Evolutionary conservation across 345 rosid genomes (phyloP).

Genomic region (Hibiscus tridactylites): DNA sequence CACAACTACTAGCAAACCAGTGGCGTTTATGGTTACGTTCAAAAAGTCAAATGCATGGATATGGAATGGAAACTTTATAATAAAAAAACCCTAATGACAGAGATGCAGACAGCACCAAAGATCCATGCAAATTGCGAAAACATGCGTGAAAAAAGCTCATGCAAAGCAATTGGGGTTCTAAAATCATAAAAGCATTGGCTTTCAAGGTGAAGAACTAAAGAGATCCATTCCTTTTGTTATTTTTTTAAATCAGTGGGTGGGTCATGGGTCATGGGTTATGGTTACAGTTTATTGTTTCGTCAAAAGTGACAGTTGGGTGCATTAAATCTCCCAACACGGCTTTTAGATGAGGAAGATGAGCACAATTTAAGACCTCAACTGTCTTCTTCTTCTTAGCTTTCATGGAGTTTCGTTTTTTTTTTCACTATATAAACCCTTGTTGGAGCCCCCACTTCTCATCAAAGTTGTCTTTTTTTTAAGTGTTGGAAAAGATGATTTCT

Average conservation of each 20-base stretch:
- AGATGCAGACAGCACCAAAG: background rate
- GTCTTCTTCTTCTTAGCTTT: background rate
- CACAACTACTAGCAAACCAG: background rate
- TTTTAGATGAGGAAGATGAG: conserved; percentile 34
- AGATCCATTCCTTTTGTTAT: background rate
- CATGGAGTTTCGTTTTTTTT: background rate
- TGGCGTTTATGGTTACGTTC: background rate
- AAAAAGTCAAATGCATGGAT: conserved; percentile 4
- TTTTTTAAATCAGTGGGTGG: conserved; percentile 3
- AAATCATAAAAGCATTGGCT: background rate
- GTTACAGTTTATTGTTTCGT: conserved; percentile 7
- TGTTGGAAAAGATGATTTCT: conserved; percentile 8
- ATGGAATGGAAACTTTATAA: background rate
- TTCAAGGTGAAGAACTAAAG: background rate
- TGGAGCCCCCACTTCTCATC: conserved; percentile 14
- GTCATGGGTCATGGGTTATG: conserved; percentile 12
- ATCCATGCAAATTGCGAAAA: background rate
- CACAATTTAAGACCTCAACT: conserved; percentile 20
- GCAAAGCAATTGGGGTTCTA: background rate
- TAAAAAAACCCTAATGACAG: background rate
- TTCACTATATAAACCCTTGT: conserved; percentile 16
- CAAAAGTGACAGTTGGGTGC: conserved; percentile 27
- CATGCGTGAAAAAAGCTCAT: background rate
- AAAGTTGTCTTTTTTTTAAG: background rate
- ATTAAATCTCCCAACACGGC: conserved; percentile 26